These are phyloP conservation scores for Larix kaempferi DNA, from an alignment of 75 land plant genomes.

Conservation along the genomic window DNA sequence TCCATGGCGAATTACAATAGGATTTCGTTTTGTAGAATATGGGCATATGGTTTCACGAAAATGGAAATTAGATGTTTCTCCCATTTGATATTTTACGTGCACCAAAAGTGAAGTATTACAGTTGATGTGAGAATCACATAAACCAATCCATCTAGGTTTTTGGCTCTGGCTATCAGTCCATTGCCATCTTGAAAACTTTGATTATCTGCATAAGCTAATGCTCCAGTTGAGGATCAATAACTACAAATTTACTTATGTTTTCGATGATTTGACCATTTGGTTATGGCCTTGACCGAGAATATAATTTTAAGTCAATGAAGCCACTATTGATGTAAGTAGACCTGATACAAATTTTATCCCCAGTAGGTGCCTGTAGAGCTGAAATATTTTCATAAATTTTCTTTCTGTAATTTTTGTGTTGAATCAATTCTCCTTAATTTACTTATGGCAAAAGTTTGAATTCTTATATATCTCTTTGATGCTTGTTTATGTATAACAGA, in stretches of 20 bases:
- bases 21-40: too few relatives aligned
- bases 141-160: too few relatives aligned
- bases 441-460: neutral
- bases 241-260: neutral
- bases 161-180: too few relatives aligned
- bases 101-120: too few relatives aligned
- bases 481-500: slow-evolving; percentile 26
- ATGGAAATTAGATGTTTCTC: too few relatives aligned
- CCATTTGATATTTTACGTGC: too few relatives aligned
- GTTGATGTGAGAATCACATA: too few relatives aligned
- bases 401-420: neutral
- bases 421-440: neutral
- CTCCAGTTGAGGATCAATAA: neutral
- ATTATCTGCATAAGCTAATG: neutral
- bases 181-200: too few relatives aligned
- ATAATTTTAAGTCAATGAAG: neutral
- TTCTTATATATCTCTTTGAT: neutral
- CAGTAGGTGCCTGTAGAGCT: neutral
- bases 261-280: neutral
- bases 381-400: neutral
- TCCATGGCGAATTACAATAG: too few relatives aligned
- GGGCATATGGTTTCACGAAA: too few relatives aligned
- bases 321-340: neutral
- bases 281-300: neutral
- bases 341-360: neutral